Conservation (phyloP, 768 basidiomycete genomes). For the Pleurotus sapidus region DNA sequence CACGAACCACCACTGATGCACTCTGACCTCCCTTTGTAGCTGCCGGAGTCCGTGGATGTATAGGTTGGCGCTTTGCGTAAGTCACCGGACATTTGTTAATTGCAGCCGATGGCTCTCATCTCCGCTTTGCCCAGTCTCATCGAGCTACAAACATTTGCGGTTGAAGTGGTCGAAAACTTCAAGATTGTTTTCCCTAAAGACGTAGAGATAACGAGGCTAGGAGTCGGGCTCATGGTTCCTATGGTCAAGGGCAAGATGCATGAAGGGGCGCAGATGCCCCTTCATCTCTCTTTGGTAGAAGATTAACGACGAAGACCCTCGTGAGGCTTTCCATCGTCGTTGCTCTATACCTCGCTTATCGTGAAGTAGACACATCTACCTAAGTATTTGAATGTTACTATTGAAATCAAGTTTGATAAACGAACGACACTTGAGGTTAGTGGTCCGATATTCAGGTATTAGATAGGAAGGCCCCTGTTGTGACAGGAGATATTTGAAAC, state of each 20-base stretch:
- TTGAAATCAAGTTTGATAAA: too few relatives aligned
- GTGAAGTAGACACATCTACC: too few relatives aligned
- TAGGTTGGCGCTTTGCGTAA: conserved; percentile 13
- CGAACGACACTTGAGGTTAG: too few relatives aligned
- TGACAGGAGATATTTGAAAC: too few relatives aligned
- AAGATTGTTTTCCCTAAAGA: conserved; percentile 31
- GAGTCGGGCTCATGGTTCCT: conserved; percentile 27
- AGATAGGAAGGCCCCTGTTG: too few relatives aligned
- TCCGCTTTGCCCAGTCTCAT: conserved; percentile 16
- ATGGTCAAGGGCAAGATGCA: conserved; percentile 23
- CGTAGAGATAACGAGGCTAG: conserved; percentile 25
- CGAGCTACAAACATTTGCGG: conserved; percentile 39
- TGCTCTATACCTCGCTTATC: too few relatives aligned
- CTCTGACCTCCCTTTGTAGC: not conserved
- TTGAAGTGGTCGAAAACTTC: conserved; percentile 35
- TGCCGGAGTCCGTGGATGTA: conserved; percentile 10
- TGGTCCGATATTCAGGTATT: too few relatives aligned
- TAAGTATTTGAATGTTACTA: too few relatives aligned
- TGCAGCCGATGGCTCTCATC: not conserved
- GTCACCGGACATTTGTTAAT: conserved; percentile 19
- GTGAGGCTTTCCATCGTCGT: too few relatives aligned
- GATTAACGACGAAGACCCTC: not conserved
- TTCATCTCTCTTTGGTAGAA: conserved; percentile 20
- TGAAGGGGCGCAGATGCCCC: conserved; percentile 29
- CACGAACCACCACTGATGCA: not conserved